Base-by-base conservation (phyloP, 2,329 filamentous ascomycete species). In the Penicillium sclerotiorum region DNA sequence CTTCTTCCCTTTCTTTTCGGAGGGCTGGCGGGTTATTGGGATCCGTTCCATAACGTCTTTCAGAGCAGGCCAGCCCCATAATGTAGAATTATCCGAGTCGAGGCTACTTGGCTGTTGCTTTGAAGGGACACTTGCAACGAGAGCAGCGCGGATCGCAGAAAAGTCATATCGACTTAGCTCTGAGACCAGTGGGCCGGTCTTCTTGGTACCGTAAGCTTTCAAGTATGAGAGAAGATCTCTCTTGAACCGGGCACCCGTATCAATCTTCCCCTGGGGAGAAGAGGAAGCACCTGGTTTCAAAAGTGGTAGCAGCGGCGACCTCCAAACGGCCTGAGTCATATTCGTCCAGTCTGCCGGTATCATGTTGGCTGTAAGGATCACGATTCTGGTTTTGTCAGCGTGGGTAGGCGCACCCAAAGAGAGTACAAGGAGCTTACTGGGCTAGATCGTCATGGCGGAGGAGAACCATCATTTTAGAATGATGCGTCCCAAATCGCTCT, bases 351-450 rank as follows among this genome's bases (percentile, higher is more conserved):
- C 91, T 47, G 86, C 84, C 4, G 79, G 65, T n/a, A 95, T 93
- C 87, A 95, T 90, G 60, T 96, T 96, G 15, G 91, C 90, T 0
- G 91, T 96, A 60, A 95, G 89, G 23, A 96, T 91, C 48, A 95
- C 72, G 5, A 96, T 75, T 39, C 74, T 77, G 18, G 15, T 6
- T 13, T 13, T 6, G 37, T 57, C 27, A 63, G 47, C 15, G 27
- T n/a, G 15, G 4, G 20, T 8, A 18, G 7, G n/a, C 17, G 40
- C 27, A 13, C 9, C 9, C 4, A 43, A 20, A 35, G n/a, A 27
- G 6, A 30, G 17, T 23, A 17, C 7, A 7, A 1, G 15, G 17
- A 27, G 30, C 73, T 51, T 64, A 76, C 70, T 95, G 88, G 0
- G 87, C 88, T 0, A 79, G 82, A 54, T 87, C 84, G 64, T 95